Percentiles rank a stretch among this genome's conserved stretches.
Evolutionary conservation across 192 early-diverging fungal genomes (phyloP).

Genomic region (Gigaspora rosea): DNA sequence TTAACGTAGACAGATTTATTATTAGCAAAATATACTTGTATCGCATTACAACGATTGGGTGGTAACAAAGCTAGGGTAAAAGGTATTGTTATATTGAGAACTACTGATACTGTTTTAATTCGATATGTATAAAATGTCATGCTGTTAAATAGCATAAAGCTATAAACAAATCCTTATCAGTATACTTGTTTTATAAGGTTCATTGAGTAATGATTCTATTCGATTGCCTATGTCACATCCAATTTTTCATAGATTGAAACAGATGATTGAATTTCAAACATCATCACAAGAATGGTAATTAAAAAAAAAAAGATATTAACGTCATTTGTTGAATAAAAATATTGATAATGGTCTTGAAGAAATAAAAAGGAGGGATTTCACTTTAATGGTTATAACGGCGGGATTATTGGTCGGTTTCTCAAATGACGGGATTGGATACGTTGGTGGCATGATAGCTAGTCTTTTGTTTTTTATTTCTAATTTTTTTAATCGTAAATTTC

Average conservation of each 20-base stretch:
- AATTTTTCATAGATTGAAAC: slow-evolving; percentile 52
- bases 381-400: slow-evolving; percentile 71
- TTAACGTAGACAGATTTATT: slow-evolving; percentile 67
- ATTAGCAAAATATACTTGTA: slow-evolving; percentile 89
- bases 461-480: slow-evolving; percentile 43
- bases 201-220: slow-evolving; percentile 31
- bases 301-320: background rate
- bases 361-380: slow-evolving; percentile 58
- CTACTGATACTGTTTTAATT: too few species aligned
- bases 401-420: slow-evolving; percentile 71
- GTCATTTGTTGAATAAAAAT: slow-evolving; percentile 10
- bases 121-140: too few species aligned
- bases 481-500: background rate
- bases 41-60: slow-evolving; percentile 86
- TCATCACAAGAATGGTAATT: slow-evolving; percentile 56
- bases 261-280: slow-evolving; percentile 51
- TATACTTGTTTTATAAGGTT: background rate
- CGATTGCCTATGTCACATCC: slow-evolving; percentile 59
- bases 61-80: slow-evolving; percentile 63
- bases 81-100: slow-evolving; percentile 36
- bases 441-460: slow-evolving; percentile 61
- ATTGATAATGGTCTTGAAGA: too few species aligned
- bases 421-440: slow-evolving; percentile 83
- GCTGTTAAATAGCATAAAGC: too few species aligned
- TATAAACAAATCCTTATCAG: too few species aligned